Evolutionary conservation across 768 basidiomycete genomes (phyloP).

Genomic region (Boletus bicolor): DNA sequence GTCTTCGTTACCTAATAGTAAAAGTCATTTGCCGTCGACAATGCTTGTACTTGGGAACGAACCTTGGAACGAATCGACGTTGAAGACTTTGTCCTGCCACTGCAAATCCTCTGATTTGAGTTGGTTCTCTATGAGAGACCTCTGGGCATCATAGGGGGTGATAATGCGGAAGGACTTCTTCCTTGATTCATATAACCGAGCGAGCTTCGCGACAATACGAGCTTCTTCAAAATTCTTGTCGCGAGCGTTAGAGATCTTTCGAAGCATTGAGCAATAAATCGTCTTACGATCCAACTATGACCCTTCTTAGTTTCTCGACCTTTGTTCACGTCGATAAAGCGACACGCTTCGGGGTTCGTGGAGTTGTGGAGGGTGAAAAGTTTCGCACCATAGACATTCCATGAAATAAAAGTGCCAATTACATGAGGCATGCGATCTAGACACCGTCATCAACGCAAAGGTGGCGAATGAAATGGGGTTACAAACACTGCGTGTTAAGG

Average conservation of each 20-base stretch:
- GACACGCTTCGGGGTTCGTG: slow-evolving; percentile 31
- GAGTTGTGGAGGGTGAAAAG: slow-evolving; percentile 56
- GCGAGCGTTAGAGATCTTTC: slow-evolving; percentile 5
- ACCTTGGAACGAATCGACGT: slow-evolving; percentile 83
- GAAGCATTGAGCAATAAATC: neutral
- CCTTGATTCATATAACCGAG: slow-evolving; percentile 45
- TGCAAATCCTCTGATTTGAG: slow-evolving; percentile 46
- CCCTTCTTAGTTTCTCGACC: slow-evolving; percentile 30
- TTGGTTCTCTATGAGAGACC: slow-evolving; percentile 50
- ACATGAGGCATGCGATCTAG: slow-evolving; percentile 81
- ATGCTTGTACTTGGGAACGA: slow-evolving; percentile 5
- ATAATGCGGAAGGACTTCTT: slow-evolving; percentile 58
- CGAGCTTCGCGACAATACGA: slow-evolving; percentile 51
- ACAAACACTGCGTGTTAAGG: slow-evolving; percentile 71
- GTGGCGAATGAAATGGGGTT: neutral
- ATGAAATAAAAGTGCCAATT: slow-evolving; percentile 69
- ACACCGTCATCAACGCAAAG: neutral
- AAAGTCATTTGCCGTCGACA: slow-evolving; percentile 12
- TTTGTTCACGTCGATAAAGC: slow-evolving; percentile 37
- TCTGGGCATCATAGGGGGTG: slow-evolving; percentile 77
- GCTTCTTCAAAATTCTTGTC: slow-evolving; percentile 59
- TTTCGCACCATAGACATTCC: slow-evolving; percentile 54
- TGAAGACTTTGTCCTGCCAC: slow-evolving; percentile 69
- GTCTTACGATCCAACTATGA: slow-evolving; percentile 37
- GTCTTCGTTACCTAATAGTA: slow-evolving; percentile 68